Percentiles rank a stretch among this genome's conserved stretches.
These are phyloP conservation scores for Mortierella polycephala DNA, from an alignment of 371 early-diverging fungal species.

Conservation along the genomic window DNA sequence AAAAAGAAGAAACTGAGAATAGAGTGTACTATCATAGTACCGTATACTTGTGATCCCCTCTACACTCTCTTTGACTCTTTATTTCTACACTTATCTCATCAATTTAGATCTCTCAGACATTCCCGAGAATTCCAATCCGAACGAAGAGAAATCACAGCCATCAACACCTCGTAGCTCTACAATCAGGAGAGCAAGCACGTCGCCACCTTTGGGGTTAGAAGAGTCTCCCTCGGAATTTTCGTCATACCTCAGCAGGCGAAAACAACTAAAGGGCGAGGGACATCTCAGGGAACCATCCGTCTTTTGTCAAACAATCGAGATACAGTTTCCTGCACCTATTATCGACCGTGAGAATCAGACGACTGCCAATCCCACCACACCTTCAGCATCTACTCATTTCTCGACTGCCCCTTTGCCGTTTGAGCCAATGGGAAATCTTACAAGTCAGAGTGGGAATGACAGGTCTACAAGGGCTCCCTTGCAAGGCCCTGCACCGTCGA, in stretches of 20 bases:
- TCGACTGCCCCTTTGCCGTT: background rate
- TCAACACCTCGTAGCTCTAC: conserved; percentile 1
- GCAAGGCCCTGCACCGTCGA: background rate
- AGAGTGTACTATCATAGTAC: too few relatives aligned
- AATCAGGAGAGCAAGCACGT: conserved; percentile 29
- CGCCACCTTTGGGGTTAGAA: conserved; percentile 20
- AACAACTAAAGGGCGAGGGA: conserved; percentile 39
- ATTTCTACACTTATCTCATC: background rate
- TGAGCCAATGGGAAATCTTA: conserved; percentile 9
- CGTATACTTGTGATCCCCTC: background rate
- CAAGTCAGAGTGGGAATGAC: conserved; percentile 7
- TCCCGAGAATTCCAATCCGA: conserved; percentile 10
- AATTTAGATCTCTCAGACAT: conserved; percentile 26
- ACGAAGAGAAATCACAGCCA: conserved; percentile 4
- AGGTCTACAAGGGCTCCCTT: background rate
- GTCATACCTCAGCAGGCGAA: conserved; percentile 19
- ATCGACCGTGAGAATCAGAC: background rate
- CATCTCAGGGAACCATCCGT: conserved; percentile 39
- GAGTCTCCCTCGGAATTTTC: conserved; percentile 8
- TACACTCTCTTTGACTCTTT: background rate
- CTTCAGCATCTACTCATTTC: background rate
- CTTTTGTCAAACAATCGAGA: conserved; percentile 44
- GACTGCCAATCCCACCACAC: background rate
- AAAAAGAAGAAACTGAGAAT: too few relatives aligned
- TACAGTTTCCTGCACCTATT: conserved; percentile 38